Percentiles rank a stretch among this genome's conserved stretches.
Conservation (phyloP, 148 eudicot genomes). For the Chenopodium berlandieri region DNA sequence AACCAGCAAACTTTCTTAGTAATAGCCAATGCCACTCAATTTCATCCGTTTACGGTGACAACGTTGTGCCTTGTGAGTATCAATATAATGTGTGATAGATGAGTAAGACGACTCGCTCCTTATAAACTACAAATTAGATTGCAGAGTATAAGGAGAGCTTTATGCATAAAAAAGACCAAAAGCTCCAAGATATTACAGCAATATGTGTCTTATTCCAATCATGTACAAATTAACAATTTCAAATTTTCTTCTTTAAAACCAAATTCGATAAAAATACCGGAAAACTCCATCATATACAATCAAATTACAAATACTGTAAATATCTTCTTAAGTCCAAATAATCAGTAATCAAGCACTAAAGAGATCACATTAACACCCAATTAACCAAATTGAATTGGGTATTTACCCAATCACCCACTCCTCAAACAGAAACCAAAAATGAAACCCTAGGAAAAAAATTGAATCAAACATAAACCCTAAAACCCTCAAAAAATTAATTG, state of each 20-base stretch:
- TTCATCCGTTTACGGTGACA: not conserved
- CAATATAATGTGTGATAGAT: not conserved
- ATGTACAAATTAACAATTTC: not conserved
- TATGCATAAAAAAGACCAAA: not conserved
- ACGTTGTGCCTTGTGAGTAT: not conserved
- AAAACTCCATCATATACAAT: not conserved
- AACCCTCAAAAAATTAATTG: slow-evolving; percentile 3
- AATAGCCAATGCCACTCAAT: not conserved
- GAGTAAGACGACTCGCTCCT: not conserved
- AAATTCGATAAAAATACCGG: not conserved
- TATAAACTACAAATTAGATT: not conserved
- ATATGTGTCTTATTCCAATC: not conserved
- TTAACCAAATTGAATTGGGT: not conserved
- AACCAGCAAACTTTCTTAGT: not conserved
- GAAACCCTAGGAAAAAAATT: not conserved
- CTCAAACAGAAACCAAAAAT: not conserved
- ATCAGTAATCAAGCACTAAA: not conserved
- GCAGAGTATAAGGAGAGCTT: not conserved
- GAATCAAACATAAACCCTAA: not conserved
- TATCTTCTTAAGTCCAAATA: not conserved
- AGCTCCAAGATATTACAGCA: not conserved
- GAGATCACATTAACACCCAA: not conserved
- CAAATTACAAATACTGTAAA: not conserved
- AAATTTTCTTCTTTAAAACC: not conserved
- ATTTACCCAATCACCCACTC: not conserved